Conservation (phyloP, 2,329 filamentous ascomycete species). For the Trichoderma aggressivum region DNA sequence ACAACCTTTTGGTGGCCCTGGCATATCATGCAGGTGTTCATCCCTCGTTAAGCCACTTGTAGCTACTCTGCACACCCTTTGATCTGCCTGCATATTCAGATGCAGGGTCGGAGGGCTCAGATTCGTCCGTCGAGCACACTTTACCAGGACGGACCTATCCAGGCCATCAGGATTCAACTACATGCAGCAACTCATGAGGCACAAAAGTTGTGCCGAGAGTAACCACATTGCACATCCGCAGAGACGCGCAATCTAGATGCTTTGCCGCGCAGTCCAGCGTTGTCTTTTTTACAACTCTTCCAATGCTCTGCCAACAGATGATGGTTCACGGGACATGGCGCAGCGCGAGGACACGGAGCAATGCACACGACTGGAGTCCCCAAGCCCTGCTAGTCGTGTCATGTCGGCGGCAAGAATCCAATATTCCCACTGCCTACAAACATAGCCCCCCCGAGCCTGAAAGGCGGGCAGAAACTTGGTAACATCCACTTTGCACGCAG, state of each 20-base stretch:
- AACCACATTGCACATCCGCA: neutral
- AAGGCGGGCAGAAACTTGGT: neutral
- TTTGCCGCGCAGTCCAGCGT: neutral
- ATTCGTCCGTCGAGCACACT: neutral
- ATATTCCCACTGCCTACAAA: neutral
- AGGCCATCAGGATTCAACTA: neutral
- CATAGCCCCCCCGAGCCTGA: neutral
- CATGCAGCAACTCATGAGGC: neutral
- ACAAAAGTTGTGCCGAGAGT: slow-evolving; percentile 1
- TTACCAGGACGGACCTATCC: neutral
- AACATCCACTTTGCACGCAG: neutral
- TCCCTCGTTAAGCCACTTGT: slow-evolving; percentile 14
- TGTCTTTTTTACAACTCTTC: neutral
- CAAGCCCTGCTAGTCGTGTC: neutral
- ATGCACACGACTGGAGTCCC: neutral
- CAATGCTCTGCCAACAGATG: neutral
- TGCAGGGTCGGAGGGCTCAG: slow-evolving; percentile 9
- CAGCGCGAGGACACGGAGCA: neutral
- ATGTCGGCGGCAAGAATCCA: slow-evolving; percentile 1
- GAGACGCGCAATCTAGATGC: neutral
- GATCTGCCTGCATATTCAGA: slow-evolving; percentile 13
- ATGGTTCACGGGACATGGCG: neutral
- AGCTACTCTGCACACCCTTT: slow-evolving; percentile 9
- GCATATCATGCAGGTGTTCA: slow-evolving; percentile 17
- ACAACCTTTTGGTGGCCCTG: slow-evolving; percentile 15